These are phyloP conservation scores for Xylariaceae sp. DNA, from an alignment of 2,329 filamentous ascomycete species.

Conservation along the genomic window DNA sequence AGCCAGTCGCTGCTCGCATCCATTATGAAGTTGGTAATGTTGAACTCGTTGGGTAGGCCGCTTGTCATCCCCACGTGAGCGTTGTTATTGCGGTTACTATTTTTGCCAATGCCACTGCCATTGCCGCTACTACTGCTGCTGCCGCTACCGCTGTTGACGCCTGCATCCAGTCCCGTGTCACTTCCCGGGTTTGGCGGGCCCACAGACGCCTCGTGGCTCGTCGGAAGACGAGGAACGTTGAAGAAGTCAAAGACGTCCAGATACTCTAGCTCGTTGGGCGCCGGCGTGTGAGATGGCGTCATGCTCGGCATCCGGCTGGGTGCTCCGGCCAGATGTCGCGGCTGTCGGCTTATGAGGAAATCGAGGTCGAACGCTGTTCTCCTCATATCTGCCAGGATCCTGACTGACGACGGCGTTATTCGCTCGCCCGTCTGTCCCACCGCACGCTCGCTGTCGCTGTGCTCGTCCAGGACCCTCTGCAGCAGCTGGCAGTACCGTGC, in stretches of 20 bases:
- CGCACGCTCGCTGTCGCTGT: slow-evolving; percentile 65
- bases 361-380: slow-evolving; percentile 86
- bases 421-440: slow-evolving; percentile 55
- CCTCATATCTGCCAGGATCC: slow-evolving; percentile 86
- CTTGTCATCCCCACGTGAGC: slow-evolving; percentile 23
- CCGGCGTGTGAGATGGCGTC: slow-evolving; percentile 63
- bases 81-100: slow-evolving; percentile 14
- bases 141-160: too few relatives aligned
- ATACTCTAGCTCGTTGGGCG: slow-evolving; percentile 80
- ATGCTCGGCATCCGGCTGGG: slow-evolving; percentile 45
- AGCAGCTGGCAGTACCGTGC: slow-evolving; percentile 75
- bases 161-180: slow-evolving; percentile 16
- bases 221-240: slow-evolving; percentile 72
- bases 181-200: slow-evolving; percentile 13
- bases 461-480: slow-evolving; percentile 79
- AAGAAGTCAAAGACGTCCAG: slow-evolving; percentile 93
- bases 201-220: slow-evolving; percentile 35
- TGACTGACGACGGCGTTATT: slow-evolving; percentile 74
- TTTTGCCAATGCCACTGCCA: too few relatives aligned
- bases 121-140: too few relatives aligned
- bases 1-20: slow-evolving; percentile 71
- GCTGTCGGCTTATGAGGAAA: slow-evolving; percentile 80
- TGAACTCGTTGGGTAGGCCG: slow-evolving; percentile 55
- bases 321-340: slow-evolving; percentile 40
- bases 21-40: slow-evolving; percentile 73